These are phyloP conservation scores for Mangifera indica DNA, from an alignment of 345 rosid genomes.

Conservation along the genomic window DNA sequence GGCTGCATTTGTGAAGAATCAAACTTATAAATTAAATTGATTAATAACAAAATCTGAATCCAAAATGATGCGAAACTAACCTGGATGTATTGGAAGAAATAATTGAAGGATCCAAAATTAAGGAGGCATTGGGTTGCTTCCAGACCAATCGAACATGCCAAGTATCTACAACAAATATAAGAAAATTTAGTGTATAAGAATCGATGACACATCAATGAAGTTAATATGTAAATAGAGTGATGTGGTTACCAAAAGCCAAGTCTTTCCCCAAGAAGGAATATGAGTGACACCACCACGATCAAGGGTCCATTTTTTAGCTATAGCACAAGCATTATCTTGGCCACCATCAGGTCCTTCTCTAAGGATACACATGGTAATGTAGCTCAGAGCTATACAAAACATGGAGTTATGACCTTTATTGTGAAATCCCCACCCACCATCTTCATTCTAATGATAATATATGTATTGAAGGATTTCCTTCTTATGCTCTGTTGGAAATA, in stretches of 20 bases:
- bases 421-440: slow-evolving; percentile 44
- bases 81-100: slow-evolving; percentile 33
- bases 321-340: slow-evolving; percentile 28
- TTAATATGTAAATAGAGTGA: too few species aligned
- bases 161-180: slow-evolving; percentile 20
- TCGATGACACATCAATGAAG: too few species aligned
- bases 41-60: too few species aligned
- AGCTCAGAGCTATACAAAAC: slow-evolving; percentile 34
- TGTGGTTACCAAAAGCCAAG: slow-evolving; percentile 33
- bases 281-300: slow-evolving; percentile 34
- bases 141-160: slow-evolving; percentile 32
- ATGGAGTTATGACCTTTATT: slow-evolving; percentile 38
- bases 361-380: slow-evolving; percentile 38
- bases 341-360: slow-evolving; percentile 39
- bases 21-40: too few species aligned
- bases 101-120: slow-evolving; percentile 35
- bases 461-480: slow-evolving; percentile 38
- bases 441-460: slow-evolving; percentile 38
- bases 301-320: slow-evolving; percentile 36
- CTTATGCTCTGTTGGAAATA: slow-evolving; percentile 31
- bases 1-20: slow-evolving; percentile 17
- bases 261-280: slow-evolving; percentile 44
- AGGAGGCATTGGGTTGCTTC: slow-evolving; percentile 39
- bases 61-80: slow-evolving; percentile 4
- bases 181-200: too few species aligned